A percentile compares a stretch with the other conserved stretches of the same genome.
These are phyloP conservation scores for Trypethelium eluteriae DNA, from an alignment of 495 filamentous ascomycete genomes.

Conservation along the genomic window DNA sequence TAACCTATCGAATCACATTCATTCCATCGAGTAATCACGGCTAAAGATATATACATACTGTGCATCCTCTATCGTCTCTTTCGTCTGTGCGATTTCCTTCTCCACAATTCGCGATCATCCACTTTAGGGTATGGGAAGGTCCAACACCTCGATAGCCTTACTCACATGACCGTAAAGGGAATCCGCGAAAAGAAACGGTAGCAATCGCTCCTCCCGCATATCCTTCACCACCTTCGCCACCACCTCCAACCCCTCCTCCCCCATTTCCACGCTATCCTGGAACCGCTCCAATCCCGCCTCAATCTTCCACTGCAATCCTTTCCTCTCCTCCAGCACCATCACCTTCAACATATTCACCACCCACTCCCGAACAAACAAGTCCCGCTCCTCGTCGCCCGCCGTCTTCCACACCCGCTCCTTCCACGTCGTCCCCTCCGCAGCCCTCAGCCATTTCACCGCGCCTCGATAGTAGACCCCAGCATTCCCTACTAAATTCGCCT, in stretches of 20 bases:
- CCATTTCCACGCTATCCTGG: slow-evolving; percentile 5
- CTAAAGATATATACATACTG: too few relatives aligned
- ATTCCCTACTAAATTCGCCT: slow-evolving; percentile 21
- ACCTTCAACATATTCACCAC: background rate
- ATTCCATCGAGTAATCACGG: background rate
- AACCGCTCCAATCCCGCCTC: slow-evolving; percentile 12
- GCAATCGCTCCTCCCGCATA: slow-evolving; percentile 15
- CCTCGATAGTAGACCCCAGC: slow-evolving; percentile 26
- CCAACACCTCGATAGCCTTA: background rate
- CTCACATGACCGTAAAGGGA: too few relatives aligned
- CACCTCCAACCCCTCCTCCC: slow-evolving; percentile 6
- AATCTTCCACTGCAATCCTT: background rate
- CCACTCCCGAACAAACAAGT: slow-evolving; percentile 7
- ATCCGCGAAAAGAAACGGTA: background rate
- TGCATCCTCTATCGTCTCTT: too few relatives aligned
- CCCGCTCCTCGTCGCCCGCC: slow-evolving; percentile 10
- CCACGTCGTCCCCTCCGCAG: slow-evolving; percentile 13
- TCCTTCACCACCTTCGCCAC: slow-evolving; percentile 15
- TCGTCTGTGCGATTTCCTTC: background rate
- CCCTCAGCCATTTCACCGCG: slow-evolving; percentile 15
- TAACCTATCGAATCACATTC: background rate
- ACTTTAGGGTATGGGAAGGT: too few relatives aligned
- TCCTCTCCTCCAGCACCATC: background rate
- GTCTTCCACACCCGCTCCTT: background rate
- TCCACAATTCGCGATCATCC: background rate